Evolutionary conservation across 139 green algal species (phyloP).

Genomic region (Tetraselmis striata): DNA sequence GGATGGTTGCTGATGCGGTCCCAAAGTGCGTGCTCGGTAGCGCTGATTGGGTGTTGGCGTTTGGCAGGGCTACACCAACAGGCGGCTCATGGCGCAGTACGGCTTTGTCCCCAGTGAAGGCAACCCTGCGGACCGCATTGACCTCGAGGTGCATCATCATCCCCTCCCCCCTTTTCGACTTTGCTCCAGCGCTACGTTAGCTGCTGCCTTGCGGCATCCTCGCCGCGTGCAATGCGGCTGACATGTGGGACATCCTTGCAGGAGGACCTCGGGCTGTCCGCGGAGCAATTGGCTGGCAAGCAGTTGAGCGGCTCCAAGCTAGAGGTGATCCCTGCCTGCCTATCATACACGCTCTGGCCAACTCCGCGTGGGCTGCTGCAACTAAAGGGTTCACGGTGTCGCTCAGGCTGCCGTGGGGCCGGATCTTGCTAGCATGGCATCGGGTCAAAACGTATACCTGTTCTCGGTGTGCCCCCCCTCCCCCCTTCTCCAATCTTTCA

Average conservation of each 20-base stretch:
- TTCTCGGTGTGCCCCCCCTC: constrained; percentile 22
- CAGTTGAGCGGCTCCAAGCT: constrained; percentile 22
- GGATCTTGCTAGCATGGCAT: background rate
- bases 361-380: background rate
- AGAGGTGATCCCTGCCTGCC: constrained; percentile 5
- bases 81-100: constrained; percentile 46
- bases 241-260: too few relatives aligned
- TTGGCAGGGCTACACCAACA: constrained; percentile 36
- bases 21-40: too few relatives aligned
- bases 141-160: constrained; percentile 8
- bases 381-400: background rate
- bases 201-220: too few relatives aligned
- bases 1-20: too few relatives aligned
- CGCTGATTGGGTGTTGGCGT: too few relatives aligned
- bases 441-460: constrained; percentile 8
- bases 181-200: too few relatives aligned
- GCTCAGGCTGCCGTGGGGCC: constrained; percentile 11
- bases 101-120: constrained; percentile 40
- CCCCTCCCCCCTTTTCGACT: constrained; percentile 28
- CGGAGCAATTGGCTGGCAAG: constrained; percentile 15
- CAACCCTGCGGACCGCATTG: constrained; percentile 40
- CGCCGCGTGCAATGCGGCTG: too few relatives aligned
- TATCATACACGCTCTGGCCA: background rate
- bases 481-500: constrained; percentile 8
- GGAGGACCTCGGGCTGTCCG: constrained; percentile 19